A percentile compares a stretch with the other conserved stretches of the same genome.
Evolutionary conservation across 768 basidiomycete species (phyloP).

Genomic region (Mycena venus): DNA sequence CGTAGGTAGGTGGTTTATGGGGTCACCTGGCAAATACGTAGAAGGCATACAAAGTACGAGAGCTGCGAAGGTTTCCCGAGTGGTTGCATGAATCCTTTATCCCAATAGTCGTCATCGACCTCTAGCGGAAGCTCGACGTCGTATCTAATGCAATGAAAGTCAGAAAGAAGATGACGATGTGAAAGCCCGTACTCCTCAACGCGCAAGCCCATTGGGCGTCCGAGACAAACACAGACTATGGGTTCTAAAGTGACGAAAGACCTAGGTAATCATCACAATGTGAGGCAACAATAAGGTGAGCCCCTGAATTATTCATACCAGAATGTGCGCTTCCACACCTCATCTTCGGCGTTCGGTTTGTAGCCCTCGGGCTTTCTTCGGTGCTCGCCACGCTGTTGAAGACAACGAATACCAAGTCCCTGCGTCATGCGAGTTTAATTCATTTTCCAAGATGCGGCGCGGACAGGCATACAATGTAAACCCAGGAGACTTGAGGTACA

Average conservation of each 20-base stretch:
- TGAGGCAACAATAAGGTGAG: background rate
- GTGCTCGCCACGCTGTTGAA: slow-evolving; percentile 75
- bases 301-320: slow-evolving; percentile 49
- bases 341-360: slow-evolving; percentile 58
- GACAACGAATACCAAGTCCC: slow-evolving; percentile 69
- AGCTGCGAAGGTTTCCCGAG: slow-evolving; percentile 65
- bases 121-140: slow-evolving; percentile 79
- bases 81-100: slow-evolving; percentile 73
- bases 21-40: slow-evolving; percentile 64
- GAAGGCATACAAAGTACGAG: slow-evolving; percentile 63
- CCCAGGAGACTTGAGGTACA: slow-evolving; percentile 67
- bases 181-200: slow-evolving; percentile 70
- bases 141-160: slow-evolving; percentile 54
- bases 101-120: slow-evolving; percentile 63
- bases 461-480: slow-evolving; percentile 46
- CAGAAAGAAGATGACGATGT: background rate
- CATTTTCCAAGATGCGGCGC: too few species aligned
- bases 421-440: background rate
- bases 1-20: too few species aligned
- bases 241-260: slow-evolving; percentile 49
- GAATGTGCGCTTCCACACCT: slow-evolving; percentile 72
- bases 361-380: slow-evolving; percentile 53
- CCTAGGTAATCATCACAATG: slow-evolving; percentile 27
- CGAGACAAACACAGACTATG: slow-evolving; percentile 61
- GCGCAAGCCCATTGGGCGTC: slow-evolving; percentile 74